Base-by-base conservation (phyloP, 2,329 filamentous ascomycete species). In the Rhynchosporium graminicola region DNA sequence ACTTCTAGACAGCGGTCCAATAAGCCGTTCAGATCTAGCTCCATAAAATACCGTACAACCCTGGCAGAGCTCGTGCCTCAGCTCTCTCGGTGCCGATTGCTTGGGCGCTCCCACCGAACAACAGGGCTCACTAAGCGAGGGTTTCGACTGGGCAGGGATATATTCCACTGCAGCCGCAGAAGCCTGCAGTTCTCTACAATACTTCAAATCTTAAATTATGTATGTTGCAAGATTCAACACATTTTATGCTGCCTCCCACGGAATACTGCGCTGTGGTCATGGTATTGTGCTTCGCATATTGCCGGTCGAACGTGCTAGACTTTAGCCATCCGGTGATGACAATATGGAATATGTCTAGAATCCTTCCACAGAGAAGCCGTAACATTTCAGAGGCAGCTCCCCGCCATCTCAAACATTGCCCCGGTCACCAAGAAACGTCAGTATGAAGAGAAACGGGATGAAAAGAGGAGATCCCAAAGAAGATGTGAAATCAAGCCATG, bases 401-500 rank as follows among this genome's bases (percentile, higher is more conserved):
- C 64, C 64, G 57, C 68, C 48, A 63, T 68, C 65, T 66, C 62
- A 66, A 66, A 67, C 65, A 68, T 60, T 56, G 42, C 71, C 63
- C 56, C 61, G 43, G 68, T 69, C 61, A 62, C 62, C 63, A 66
- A 69, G 68, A 73, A 73, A 73, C 71, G 64, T 66, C 63, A 68
- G 67, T 63, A 63, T 68, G 68, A 70, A 68, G 67, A 71, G 68
- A 71, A 72, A 72, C 67, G 66, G 68, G 69, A 72, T 55, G 66
- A 71, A 68, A 68, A 65, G 51, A 63, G 60, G 59, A 55, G 59
- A 60, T 68, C 65, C 63, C 63, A 67, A 68, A 68, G 48, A 62
- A 70, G 67, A 70, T 67, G 60, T 72, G 70, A 69, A 71, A 72
- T 69, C 67, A 66, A 64, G 66, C 68, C 70, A 71, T 73, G 73